A percentile compares a stretch with the other conserved stretches of the same genome.
These are phyloP conservation scores for Suillus variegatus DNA, from an alignment of 768 basidiomycete species.

Conservation along the genomic window DNA sequence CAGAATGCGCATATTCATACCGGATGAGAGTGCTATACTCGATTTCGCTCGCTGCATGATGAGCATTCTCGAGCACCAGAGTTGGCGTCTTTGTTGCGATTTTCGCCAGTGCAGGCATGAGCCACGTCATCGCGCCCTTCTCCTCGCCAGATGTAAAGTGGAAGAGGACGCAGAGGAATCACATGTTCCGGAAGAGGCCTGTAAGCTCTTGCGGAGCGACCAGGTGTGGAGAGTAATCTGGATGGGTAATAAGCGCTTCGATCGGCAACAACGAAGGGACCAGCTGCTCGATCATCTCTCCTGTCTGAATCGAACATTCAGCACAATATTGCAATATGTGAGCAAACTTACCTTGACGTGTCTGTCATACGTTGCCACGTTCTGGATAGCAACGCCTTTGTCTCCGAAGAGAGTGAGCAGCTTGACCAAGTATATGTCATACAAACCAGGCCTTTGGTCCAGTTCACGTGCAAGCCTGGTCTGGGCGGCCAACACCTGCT, in stretches of 20 bases:
- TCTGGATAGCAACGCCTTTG: slow-evolving; percentile 89
- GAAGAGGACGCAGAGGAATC: slow-evolving; percentile 93
- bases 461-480: slow-evolving; percentile 86
- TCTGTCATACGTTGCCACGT: slow-evolving; percentile 65
- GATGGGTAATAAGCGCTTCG: slow-evolving; percentile 78
- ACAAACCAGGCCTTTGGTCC: slow-evolving; percentile 70
- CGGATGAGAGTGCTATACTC: slow-evolving; percentile 92
- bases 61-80: slow-evolving; percentile 78
- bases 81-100: slow-evolving; percentile 69
- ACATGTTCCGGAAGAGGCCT: slow-evolving; percentile 85
- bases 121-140: slow-evolving; percentile 74
- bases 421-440: slow-evolving; percentile 77
- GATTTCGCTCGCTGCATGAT: slow-evolving; percentile 86
- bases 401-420: slow-evolving; percentile 84
- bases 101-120: slow-evolving; percentile 46
- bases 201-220: slow-evolving; percentile 59
- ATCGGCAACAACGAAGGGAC: slow-evolving; percentile 89
- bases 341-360: slow-evolving; percentile 49
- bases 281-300: slow-evolving; percentile 79
- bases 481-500: slow-evolving; percentile 84
- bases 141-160: slow-evolving; percentile 38
- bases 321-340: neutral
- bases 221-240: slow-evolving; percentile 62
- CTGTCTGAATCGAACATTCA: slow-evolving; percentile 46
- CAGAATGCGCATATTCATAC: slow-evolving; percentile 78